Conservation (phyloP, 257 asterid species). For the Nicotiana sylvestris region DNA sequence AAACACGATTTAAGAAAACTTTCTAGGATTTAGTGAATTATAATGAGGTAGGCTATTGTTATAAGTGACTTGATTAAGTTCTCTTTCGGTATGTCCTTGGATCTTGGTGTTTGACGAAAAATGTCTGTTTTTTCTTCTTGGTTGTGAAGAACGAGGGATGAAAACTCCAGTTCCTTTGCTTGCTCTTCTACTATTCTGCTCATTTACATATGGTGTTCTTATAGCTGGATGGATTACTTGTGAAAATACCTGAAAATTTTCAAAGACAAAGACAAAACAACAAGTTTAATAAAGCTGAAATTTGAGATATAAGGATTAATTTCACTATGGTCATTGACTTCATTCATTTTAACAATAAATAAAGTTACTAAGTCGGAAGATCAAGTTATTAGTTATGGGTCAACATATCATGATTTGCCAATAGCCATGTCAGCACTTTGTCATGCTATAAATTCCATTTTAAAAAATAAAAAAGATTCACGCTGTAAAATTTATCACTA, state of each 20-base stretch:
- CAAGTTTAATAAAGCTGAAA: not conserved
- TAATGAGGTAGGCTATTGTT: constrained; percentile 22
- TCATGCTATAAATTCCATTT: too few species aligned
- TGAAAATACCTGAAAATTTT: constrained; percentile 32
- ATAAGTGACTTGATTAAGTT: constrained; percentile 31
- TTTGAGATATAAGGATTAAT: not conserved
- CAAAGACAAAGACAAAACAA: not conserved
- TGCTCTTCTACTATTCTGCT: constrained; percentile 46
- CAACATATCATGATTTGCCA: too few species aligned
- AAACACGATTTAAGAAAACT: constrained; percentile 19
- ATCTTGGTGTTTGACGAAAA: constrained; percentile 36
- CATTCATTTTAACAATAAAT: not conserved
- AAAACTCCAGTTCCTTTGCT: constrained; percentile 93
- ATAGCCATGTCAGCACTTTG: too few species aligned
- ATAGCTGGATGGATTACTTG: constrained; percentile 40
- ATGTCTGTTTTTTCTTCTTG: constrained; percentile 42
- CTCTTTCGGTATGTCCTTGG: constrained; percentile 42
- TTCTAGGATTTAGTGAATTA: constrained; percentile 41
- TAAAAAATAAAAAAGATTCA: too few species aligned
- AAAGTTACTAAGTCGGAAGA: too few species aligned
- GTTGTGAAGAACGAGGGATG: constrained; percentile 58
- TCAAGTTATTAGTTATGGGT: too few species aligned
- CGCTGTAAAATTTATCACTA: too few species aligned
- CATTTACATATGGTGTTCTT: constrained; percentile 32
- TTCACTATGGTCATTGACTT: not conserved